Conservation (phyloP, 495 filamentous ascomycete species). For the Immersiella caudata region DNA sequence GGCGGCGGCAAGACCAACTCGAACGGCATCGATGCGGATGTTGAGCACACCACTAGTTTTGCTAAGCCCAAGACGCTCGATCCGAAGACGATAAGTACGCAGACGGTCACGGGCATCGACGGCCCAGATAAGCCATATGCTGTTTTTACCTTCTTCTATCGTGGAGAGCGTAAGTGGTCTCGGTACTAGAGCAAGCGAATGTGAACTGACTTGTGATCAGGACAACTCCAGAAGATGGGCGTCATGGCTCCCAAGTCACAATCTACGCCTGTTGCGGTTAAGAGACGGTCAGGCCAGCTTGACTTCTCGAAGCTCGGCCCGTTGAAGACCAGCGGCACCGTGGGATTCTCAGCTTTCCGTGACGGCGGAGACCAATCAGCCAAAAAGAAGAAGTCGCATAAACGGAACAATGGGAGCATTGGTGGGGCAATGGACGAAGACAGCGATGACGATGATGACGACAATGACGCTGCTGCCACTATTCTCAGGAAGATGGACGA, state of each 20-base stretch:
- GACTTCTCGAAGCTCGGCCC: constrained; percentile 86
- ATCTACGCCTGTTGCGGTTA: constrained; percentile 56
- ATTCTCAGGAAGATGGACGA: constrained; percentile 71
- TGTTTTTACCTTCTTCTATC: constrained; percentile 96
- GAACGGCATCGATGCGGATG: constrained; percentile 60
- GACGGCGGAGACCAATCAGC: constrained; percentile 60
- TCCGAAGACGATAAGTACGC: constrained; percentile 95
- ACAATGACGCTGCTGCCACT: constrained; percentile 69
- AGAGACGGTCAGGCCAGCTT: constrained; percentile 74
- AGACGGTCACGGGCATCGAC: constrained; percentile 98
- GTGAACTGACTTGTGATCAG: constrained; percentile 47
- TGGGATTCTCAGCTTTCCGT: constrained; percentile 89
- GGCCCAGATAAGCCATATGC: constrained; percentile 93
- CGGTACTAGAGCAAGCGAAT: constrained; percentile 3
- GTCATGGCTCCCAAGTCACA: constrained; percentile 68
- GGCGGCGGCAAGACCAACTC: constrained; percentile 48
- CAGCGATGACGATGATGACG: constrained; percentile 73
- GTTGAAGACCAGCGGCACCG: constrained; percentile 76
- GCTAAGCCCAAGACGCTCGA: constrained; percentile 96
- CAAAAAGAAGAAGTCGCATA: constrained; percentile 58
- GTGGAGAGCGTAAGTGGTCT: constrained; percentile 79
- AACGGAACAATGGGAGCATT: constrained; percentile 54
- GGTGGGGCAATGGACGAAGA: constrained; percentile 53
- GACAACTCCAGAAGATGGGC: constrained; percentile 93
- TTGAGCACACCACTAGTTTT: constrained; percentile 98